Percentiles rank a stretch among this genome's conserved stretches.
Evolutionary conservation across 140 eudicot genomes (phyloP).

Genomic region (Anethum foeniculum): DNA sequence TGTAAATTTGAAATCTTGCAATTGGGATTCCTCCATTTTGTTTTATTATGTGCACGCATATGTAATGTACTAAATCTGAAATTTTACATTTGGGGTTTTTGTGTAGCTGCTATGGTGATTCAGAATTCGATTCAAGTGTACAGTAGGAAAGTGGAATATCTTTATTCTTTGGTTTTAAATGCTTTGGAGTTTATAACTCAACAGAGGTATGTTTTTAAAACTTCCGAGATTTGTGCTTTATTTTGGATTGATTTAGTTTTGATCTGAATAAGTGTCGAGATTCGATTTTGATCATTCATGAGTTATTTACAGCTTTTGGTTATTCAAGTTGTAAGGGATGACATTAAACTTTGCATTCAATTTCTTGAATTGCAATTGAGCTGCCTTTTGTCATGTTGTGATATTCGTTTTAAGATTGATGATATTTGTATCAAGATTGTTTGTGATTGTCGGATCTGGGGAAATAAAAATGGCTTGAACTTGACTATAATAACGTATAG

Average conservation of each 20-base stretch:
- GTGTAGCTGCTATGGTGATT: constrained; percentile 85
- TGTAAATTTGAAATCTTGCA: not conserved
- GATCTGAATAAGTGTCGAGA: not conserved
- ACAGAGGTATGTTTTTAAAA: constrained; percentile 43
- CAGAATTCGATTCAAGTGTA: constrained; percentile 94
- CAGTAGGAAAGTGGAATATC: constrained; percentile 82
- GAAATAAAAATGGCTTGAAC: not conserved
- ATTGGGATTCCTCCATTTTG: not conserved
- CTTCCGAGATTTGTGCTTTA: not conserved
- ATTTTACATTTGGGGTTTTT: not conserved
- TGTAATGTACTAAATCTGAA: not conserved
- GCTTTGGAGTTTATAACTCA: constrained; percentile 83
- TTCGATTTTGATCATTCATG: not conserved
- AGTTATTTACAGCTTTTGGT: not conserved
- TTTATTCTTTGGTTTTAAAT: constrained; percentile 78
- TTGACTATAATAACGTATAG: not conserved
- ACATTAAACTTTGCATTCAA: not conserved
- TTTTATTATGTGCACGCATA: no score
- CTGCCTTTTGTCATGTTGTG: not conserved
- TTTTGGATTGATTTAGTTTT: not conserved
- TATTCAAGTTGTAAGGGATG: not conserved
- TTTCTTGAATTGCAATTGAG: not conserved
- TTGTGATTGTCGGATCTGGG: not conserved
- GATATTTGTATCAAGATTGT: not conserved
- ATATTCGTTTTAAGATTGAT: not conserved